Conservation (phyloP, 2,329 filamentous ascomycete species). For the Aspergillus sp. region DNA sequence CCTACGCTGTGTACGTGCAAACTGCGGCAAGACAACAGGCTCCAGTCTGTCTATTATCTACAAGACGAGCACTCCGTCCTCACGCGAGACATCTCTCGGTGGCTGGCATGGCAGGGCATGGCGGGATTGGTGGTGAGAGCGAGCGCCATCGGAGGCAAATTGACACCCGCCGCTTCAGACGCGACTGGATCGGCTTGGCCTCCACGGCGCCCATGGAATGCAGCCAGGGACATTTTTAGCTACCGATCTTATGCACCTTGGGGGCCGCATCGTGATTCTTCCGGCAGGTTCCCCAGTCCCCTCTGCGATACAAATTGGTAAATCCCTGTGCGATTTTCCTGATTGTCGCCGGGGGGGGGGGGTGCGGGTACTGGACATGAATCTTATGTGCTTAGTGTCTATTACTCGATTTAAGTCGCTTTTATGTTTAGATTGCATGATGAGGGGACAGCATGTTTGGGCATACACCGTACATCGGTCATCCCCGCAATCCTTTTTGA, state of each 20-base stretch:
- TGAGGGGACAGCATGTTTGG: background rate
- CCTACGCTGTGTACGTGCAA: background rate
- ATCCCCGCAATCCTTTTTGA: background rate
- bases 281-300: background rate
- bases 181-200: background rate
- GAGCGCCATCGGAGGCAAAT: too few relatives aligned
- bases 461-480: background rate
- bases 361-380: background rate
- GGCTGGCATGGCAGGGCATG: background rate
- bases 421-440: background rate
- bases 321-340: background rate
- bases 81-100: background rate
- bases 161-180: too few relatives aligned
- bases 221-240: constrained; percentile 1
- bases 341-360: background rate
- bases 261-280: background rate
- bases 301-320: background rate
- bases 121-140: too few relatives aligned
- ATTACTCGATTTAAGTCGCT: background rate
- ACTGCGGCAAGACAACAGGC: too few relatives aligned
- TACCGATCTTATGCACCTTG: constrained; percentile 4
- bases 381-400: too few relatives aligned
- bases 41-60: too few relatives aligned
- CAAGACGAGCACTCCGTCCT: too few relatives aligned
- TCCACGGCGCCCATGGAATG: background rate